Evolutionary conservation across 805 yeast genomes (phyloP), one percentile per base, ranked within the genome.

Genomic region (Pichia paraexigua): DNA sequence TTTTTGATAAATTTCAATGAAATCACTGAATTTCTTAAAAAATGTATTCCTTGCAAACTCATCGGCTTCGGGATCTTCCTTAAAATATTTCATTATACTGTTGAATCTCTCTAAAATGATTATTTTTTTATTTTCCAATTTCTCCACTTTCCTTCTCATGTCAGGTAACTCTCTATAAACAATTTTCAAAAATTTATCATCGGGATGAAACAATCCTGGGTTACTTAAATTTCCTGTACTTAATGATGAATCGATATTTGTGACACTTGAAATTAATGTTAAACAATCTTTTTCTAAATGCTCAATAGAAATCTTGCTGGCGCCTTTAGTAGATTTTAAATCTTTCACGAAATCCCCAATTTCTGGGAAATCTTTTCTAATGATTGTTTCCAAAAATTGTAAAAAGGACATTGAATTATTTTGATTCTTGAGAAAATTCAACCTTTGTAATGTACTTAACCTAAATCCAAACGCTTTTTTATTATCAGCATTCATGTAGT

Each of bases 401-500:
- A 94, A 70, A 62, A 94, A 91, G 1, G 95, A 87, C 83, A 86
- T 82, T 7, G 89, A 79, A 64, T 92, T 91, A 53, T 82, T 78
- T 27, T 85, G 89, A 67, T 92, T 97, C 64, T 94, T 94, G 69
- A 95, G 83, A 58, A 95, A 90, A 32, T 85, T 87, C 53, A 94
- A 75, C 58, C 98, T 73, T 62, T 90, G 97, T 49, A 94, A 74
- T n/a, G 97, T 87, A 44, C 87, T 84, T 53, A 94, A 72, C 61
- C 86, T 85, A 75, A 95, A 95, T 3, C 99, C 99, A 57, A 79
- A 77, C 1, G 97, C 98, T 65, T 90, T 96, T 60, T 90, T 91
- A 2, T 88, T 75, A n/a, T 81, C 73, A 61, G 90, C 96, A 65
- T 95, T 94, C 99, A 94, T 94, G 65, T 83, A 92, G 66, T 94